These are phyloP conservation scores for Xylaria polymorpha DNA, from an alignment of 2,329 filamentous ascomycete species.

Conservation along the genomic window DNA sequence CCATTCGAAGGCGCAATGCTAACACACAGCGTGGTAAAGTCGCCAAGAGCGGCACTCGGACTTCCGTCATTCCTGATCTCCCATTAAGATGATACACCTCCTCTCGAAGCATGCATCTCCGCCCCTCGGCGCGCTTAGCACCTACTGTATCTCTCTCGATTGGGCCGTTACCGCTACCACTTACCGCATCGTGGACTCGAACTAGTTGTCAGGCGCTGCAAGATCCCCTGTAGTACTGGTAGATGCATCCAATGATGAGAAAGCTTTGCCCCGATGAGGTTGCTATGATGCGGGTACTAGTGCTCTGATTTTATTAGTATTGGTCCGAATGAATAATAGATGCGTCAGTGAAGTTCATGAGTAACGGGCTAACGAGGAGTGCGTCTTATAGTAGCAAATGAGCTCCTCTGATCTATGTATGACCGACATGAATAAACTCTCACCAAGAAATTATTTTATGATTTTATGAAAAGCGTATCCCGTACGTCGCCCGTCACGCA, in stretches of 20 bases:
- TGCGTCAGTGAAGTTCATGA: neutral
- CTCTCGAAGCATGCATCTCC: too few relatives aligned
- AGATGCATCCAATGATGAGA: neutral
- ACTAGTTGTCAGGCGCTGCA: neutral
- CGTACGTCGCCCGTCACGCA: too few relatives aligned
- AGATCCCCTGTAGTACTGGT: neutral
- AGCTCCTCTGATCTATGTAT: neutral
- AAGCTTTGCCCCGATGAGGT: neutral
- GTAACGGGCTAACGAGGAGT: neutral
- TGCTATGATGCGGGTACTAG: neutral
- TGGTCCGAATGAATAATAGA: neutral
- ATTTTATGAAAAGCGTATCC: too few relatives aligned
- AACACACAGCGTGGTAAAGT: neutral
- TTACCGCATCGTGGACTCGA: neutral
- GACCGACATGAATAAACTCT: neutral
- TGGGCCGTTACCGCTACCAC: neutral
- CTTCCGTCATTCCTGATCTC: neutral
- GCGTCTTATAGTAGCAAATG: neutral
- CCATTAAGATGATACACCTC: neutral
- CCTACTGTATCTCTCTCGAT: neutral
- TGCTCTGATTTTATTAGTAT: neutral
- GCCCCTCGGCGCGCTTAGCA: too few relatives aligned
- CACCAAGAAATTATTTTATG: too few relatives aligned
- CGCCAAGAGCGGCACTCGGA: neutral
- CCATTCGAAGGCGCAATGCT: neutral